Base-by-base conservation (phyloP, 805 yeast species). In the Yamadazyma tumulicola region DNA sequence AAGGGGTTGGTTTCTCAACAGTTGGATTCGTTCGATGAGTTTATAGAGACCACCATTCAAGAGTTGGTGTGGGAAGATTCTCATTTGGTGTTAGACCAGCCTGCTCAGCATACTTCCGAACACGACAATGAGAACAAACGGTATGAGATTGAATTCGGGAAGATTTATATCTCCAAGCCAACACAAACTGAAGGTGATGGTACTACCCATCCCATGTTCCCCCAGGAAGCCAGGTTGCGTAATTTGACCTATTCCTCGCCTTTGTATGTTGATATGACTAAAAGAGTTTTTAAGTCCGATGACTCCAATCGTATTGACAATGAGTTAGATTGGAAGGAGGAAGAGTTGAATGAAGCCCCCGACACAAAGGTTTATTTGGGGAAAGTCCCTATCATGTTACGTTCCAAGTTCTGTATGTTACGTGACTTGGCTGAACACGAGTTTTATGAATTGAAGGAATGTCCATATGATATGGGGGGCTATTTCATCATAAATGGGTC, bases 381-480 rank as follows among this genome's bases (percentile, higher is more conserved):
- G 45, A 88, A 87, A 60, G 95, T 93, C 42, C 99, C 99, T 33
- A 88, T 93, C 61, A 93, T 93, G 99, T 74, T 93, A 51, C 77
- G 96, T 53, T 91, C 97, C 37, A 91, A 87, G 69, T 93, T 87
- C 57, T 93, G 99, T 77, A 79, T 89, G 68, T 74, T 93, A 52
- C 77, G 87, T 54, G 95, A 85, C 42, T 74, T 93, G 48, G 79
- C 86, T 6, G 97, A 93, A 51, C 87, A 85, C 48, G 98, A 93
- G 63, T 77, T 89, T 53, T 93, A 89, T 64, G 95, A 88, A 51
- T 76, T 93, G 56, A 89, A 93, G 63, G 99, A 93, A 66, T 93
- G 99, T 67, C 98, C 98, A 20, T 93, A 86, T 64, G 99, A 93
- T 73, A 95, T 93, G 94, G 99, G 99, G 62, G 99, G 99, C 43